phyloP scores from a whole-genome alignment of 2,329 filamentous ascomycete genomes.

The Talaromyces sp. region DNA sequence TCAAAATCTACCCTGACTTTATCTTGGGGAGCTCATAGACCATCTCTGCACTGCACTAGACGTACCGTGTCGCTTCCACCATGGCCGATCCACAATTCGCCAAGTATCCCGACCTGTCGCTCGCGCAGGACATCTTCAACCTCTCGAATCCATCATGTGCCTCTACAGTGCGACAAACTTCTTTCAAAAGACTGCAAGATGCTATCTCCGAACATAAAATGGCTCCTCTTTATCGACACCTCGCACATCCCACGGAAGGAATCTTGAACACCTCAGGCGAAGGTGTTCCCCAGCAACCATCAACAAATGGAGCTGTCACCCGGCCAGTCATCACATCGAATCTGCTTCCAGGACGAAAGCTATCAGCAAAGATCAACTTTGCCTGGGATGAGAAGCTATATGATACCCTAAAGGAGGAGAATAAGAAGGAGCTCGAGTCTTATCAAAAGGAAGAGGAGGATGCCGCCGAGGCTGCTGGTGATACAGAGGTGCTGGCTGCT shows the following conservation, averaged over 20 bases:
- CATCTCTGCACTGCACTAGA: background rate
- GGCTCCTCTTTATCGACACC: conserved; percentile 63
- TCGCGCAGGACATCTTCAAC: conserved; percentile 66
- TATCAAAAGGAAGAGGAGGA: conserved; percentile 88
- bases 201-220: conserved; percentile 62
- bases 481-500: conserved; percentile 90
- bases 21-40: background rate
- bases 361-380: conserved; percentile 63
- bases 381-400: conserved; percentile 92
- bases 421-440: conserved; percentile 70
- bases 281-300: conserved; percentile 49
- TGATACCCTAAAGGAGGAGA: conserved; percentile 69
- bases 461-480: conserved; percentile 90
- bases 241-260: conserved; percentile 66
- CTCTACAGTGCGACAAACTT: conserved; percentile 51
- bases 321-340: conserved; percentile 60
- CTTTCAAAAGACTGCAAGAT: conserved; percentile 60
- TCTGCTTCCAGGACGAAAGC: conserved; percentile 69
- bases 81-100: conserved; percentile 64
- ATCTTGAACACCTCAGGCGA: conserved; percentile 76
- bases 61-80: conserved; percentile 35
- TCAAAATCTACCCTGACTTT: conserved; percentile 4
- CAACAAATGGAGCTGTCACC: conserved; percentile 34
- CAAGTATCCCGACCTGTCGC: conserved; percentile 60
- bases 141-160: conserved; percentile 59